These are phyloP conservation scores for Selaginella tamariscina DNA, from an alignment of 75 land plant genomes.

Conservation along the genomic window DNA sequence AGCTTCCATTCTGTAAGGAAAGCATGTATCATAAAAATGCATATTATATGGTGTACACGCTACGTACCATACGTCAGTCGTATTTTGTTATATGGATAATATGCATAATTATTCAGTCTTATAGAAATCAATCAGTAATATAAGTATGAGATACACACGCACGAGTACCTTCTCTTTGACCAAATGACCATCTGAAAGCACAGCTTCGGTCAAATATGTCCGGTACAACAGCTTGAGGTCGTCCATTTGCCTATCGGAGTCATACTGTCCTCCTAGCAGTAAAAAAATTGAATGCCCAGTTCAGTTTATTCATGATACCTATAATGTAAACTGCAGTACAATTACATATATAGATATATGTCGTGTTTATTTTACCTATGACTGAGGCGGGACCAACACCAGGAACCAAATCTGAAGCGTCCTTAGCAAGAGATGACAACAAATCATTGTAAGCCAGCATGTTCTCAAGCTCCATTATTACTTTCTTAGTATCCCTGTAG, in stretches of 20 bases:
- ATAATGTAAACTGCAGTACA: too few species aligned
- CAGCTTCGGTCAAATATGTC: constrained; percentile 53
- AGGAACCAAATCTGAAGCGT: constrained; percentile 40
- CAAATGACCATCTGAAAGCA: constrained; percentile 45
- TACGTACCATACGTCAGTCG: too few species aligned
- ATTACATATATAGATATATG: too few species aligned
- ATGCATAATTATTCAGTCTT: too few species aligned
- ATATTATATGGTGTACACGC: too few species aligned
- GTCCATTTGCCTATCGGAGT: constrained; percentile 64
- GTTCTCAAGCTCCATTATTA: constrained; percentile 54
- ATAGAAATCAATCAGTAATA: too few species aligned
- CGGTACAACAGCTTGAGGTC: constrained; percentile 76
- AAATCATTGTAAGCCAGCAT: constrained; percentile 50
- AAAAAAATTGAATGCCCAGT: neutral
- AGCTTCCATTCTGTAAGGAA: too few species aligned
- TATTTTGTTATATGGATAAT: too few species aligned
- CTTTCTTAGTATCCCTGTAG: constrained; percentile 30
- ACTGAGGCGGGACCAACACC: constrained; percentile 71
- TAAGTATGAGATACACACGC: neutral
- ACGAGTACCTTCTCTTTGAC: constrained; percentile 51
- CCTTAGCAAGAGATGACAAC: constrained; percentile 40
- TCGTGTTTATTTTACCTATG: constrained; percentile 60
- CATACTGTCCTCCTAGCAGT: constrained; percentile 70
- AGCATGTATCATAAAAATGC: too few species aligned
- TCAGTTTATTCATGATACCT: neutral